Evolutionary conservation across 1,284 basidiomycete genomes (phyloP), one percentile per base, ranked within the genome.

Genomic region (Trichosporon sp.): DNA sequence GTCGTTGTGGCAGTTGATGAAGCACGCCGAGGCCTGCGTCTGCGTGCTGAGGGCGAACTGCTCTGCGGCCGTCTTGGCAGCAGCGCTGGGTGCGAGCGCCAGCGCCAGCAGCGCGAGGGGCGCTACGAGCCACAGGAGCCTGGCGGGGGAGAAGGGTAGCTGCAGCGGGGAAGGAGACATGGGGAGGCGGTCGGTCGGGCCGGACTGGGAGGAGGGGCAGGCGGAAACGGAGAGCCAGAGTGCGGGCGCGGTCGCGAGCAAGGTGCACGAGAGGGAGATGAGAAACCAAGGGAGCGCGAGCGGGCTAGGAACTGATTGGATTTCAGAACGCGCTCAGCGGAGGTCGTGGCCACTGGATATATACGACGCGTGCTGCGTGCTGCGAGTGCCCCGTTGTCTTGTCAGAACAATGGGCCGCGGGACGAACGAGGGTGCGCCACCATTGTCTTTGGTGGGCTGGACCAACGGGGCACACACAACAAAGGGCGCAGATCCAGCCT

Each of bases 1-100:
- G 27, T 65, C 13, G 1, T 23, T 12, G 64, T 78, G 77, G 65
- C 79, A 80, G 25, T 64, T 42, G 12, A 73, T 2, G 65, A 77
- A 79, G 70, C 78, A 79, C 12, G 34, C 75, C 18, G 65, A 62
- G 2, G 31, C 29, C 12, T 67, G 58, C 13, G 44, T 32, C 15
- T 32, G 34, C n/a, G 58, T 23, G 21, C 18, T 11, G 44, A 67
- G 60, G 42, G n/a, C 6, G 60, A 63, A 67, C 21, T 63, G 60
- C 6, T 27, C 18, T 3, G 44, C 27, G 21, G 44, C 44, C 2
- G n/a, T n/a, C n/a, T n/a, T n/a, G n/a, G n/a, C n/a, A n/a, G n/a
- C n/a, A n/a, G n/a, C n/a, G n/a, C 3, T 9, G 25, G 29, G 25
- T 12, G 56, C 29, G 13, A 32, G 56, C 15, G 29, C 27, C 2